Conservation (phyloP, 345 rosid genomes). For the Eucalyptus fibrosa region DNA sequence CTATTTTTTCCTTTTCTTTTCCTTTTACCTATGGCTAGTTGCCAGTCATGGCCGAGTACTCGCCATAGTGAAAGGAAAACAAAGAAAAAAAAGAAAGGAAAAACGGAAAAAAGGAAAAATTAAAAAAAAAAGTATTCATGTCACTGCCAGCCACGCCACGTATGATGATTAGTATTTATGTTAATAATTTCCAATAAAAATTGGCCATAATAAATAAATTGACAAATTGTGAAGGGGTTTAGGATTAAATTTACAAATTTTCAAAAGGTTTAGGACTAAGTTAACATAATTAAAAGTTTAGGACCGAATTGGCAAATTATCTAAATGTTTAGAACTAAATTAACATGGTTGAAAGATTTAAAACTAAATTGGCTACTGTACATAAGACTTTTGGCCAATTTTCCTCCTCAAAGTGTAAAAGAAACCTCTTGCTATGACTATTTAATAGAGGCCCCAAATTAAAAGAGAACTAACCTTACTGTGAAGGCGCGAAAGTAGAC, state of each 20-base stretch:
- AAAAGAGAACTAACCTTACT: background rate
- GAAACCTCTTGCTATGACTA: background rate
- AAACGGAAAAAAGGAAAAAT: background rate
- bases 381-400: background rate
- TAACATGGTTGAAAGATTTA: background rate
- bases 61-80: rapidly evolving
- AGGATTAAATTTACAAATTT: background rate
- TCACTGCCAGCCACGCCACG: rapidly evolving
- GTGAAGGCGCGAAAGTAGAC: background rate
- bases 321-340: too few relatives aligned
- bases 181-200: too few relatives aligned
- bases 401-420: background rate
- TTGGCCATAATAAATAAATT: too few relatives aligned
- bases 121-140: rapidly evolving
- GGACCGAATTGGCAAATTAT: background rate
- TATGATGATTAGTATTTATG: too few relatives aligned
- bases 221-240: too few relatives aligned
- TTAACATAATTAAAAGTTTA: background rate
- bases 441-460: background rate
- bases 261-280: background rate
- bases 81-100: too few relatives aligned
- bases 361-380: background rate
- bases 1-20: background rate
- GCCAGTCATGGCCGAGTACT: background rate
- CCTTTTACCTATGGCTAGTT: background rate